phyloP scores from a whole-genome alignment of 305 asterid species.

The Fraxinus paxiana region DNA sequence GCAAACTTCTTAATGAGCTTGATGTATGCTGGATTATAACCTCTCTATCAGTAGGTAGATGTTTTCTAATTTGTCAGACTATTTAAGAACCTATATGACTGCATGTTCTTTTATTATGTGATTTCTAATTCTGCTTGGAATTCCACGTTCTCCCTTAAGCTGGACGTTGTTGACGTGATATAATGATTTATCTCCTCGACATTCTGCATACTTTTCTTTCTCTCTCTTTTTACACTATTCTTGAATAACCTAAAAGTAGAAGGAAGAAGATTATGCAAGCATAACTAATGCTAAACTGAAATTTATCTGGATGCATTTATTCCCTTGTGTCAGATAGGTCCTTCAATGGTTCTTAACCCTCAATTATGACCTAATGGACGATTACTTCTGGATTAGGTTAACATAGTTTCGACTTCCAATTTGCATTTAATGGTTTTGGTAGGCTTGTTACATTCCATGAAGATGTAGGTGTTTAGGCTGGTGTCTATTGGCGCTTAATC shows the following conservation, averaged over 20 bases:
- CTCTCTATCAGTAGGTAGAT: conserved; percentile 55
- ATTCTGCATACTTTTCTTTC: conserved; percentile 6
- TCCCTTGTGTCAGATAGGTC: conserved; percentile 5
- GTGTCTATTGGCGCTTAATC: conserved; percentile 47
- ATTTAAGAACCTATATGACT: conserved; percentile 21
- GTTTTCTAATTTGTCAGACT: conserved; percentile 37
- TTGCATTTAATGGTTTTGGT: conserved; percentile 36
- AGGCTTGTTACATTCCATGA: conserved; percentile 50
- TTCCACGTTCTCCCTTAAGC: conserved; percentile 8
- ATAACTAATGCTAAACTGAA: conserved; percentile 3
- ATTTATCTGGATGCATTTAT: conserved; percentile 5
- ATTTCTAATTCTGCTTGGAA: conserved; percentile 14
- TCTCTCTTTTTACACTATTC: conserved; percentile 1
- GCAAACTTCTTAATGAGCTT: conserved; percentile 50
- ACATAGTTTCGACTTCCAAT: conserved; percentile 19
- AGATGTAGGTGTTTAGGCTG: conserved; percentile 62
- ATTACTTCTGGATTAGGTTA: conserved; percentile 15
- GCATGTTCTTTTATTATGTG: conserved; percentile 20
- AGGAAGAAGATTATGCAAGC: conserved; percentile 2
- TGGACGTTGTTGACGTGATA: background rate
- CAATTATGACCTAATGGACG: conserved; percentile 15
- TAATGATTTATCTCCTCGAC: conserved; percentile 9
- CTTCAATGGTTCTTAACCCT: conserved; percentile 6
- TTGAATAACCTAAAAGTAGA: background rate
- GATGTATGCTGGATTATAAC: conserved; percentile 58